Evolutionary conservation across 2,329 filamentous ascomycete genomes (phyloP).

Genomic region (Metarhizium album): DNA sequence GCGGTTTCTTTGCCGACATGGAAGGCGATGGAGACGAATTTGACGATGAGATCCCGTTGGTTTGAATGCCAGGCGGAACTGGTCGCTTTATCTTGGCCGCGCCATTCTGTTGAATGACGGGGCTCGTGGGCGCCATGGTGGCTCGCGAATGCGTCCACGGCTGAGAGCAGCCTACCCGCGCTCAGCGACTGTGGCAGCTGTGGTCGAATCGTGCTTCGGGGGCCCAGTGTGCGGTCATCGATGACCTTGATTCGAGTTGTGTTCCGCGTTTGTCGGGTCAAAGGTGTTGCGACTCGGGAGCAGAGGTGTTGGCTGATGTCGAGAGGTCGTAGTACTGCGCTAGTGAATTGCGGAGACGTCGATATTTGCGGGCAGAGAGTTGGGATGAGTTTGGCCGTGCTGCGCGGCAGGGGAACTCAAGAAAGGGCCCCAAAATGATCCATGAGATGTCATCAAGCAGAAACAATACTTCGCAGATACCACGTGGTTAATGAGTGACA

Average conservation of each 20-base stretch:
- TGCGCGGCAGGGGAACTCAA: conserved; percentile 4
- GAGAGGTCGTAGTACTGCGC: conserved; percentile 10
- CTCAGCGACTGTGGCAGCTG: conserved; percentile 2
- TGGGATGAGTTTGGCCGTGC: conserved; percentile 3
- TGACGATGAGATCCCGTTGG: conserved; percentile 48
- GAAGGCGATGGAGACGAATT: conserved; percentile 50
- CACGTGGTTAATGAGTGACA: not conserved
- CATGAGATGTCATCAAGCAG: not conserved
- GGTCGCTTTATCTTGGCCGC: conserved; percentile 57
- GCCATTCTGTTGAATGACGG: conserved; percentile 32
- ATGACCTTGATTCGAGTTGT: conserved; percentile 3
- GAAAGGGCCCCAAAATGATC: not conserved
- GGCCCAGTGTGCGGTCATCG: conserved; percentile 10
- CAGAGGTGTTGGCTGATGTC: conserved; percentile 3
- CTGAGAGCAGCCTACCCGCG: conserved; percentile 1
- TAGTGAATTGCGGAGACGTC: conserved; percentile 11
- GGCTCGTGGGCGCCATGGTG: conserved; percentile 46
- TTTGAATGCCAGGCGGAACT: conserved; percentile 53
- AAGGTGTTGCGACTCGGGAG: not conserved
- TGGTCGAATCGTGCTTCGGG: not conserved
- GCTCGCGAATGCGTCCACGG: conserved; percentile 9
- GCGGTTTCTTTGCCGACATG: conserved; percentile 44
- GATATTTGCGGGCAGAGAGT: conserved; percentile 2
- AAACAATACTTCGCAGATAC: not conserved
- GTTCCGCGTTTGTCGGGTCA: conserved; percentile 3